Base-by-base conservation (phyloP, 2,329 filamentous ascomycete species). In the Monilinia aucupariae region DNA sequence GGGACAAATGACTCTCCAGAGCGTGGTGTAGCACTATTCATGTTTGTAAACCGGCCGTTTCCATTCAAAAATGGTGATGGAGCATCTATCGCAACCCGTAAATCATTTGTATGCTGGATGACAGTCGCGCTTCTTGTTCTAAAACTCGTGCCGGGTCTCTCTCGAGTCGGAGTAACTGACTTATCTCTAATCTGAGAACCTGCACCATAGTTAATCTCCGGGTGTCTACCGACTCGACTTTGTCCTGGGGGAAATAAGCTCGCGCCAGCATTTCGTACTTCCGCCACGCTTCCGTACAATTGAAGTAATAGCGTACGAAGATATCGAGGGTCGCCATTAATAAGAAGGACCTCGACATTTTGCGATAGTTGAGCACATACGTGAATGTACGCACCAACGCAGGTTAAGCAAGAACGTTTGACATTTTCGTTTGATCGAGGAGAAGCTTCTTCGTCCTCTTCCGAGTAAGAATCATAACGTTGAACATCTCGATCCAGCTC, bases 1-100 rank as follows among this genome's bases (percentile, higher is more conserved):
- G 87, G 85, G 2, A 80, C 81, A 73, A 94, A 96, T 0, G 90
- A 91, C 70, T 96, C 91, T 50, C 88, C 89, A 9, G 91, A 96
- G 30, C 90, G 86, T 52, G 91, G 91, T 0, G 91, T 96, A n/a
- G 81, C 70, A 63, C 69, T 73, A 15, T 68, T 70, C 67, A 80
- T 77, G 3, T 79, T 81, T 2, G 81, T 80, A 34, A 81, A 81
- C 27, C 84, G 80, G 17, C 78, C 75, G 13, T 72, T 74, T 39
- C 80, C 80, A 64, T 82, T 83, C 61, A 81, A 72, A 58, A 80
- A 82, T 0, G 80, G 76, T 76, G 77, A 74, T 12, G 72, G 70
- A 9, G 83, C 78, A 66, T 86, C 82, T 0, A 83, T 86, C 25
- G 83, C 76, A 25, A 86, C 84, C 27, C 78, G 77, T 10, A 87